Percentiles rank a stretch among this genome's conserved stretches.
Conservation (phyloP, 2,329 filamentous ascomycete genomes). For the Blastomyces emzantsi region DNA sequence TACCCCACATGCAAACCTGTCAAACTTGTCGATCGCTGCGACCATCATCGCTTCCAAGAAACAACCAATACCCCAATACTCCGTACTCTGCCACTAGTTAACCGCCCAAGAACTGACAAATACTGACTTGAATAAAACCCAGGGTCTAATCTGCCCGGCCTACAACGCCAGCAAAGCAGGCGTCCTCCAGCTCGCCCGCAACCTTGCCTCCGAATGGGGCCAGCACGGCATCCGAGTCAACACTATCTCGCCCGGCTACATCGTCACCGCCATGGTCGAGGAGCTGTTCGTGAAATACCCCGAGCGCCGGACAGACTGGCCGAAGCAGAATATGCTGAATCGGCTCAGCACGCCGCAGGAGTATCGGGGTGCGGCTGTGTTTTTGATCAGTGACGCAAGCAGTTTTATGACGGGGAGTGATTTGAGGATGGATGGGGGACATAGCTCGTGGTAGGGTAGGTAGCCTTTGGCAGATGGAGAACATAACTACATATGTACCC, state of each 20-base stretch:
- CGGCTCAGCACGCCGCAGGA: conserved; percentile 59
- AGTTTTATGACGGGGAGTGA: conserved; percentile 49
- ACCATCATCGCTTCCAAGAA: not conserved
- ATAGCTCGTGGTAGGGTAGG: conserved; percentile 45
- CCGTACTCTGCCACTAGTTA: not conserved
- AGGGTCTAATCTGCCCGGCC: conserved; percentile 41
- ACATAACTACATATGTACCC: not conserved
- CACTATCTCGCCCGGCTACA: conserved; percentile 41
- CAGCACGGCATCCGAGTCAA: conserved; percentile 42
- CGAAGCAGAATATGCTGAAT: conserved; percentile 75
- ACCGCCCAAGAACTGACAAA: not conserved
- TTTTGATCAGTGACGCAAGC: conserved; percentile 42
- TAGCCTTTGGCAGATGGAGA: not conserved
- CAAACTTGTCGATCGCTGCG: conserved; percentile 6
- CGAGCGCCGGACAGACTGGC: conserved; percentile 70
- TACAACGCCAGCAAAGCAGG: conserved; percentile 44
- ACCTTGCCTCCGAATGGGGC: conserved; percentile 43
- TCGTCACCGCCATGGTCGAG: conserved; percentile 40
- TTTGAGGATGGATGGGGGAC: conserved; percentile 47
- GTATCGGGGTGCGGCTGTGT: conserved; percentile 50
- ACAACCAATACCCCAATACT: not conserved
- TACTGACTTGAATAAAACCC: not conserved
- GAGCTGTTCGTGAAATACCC: conserved; percentile 53
- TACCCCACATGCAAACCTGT: conserved; percentile 11
- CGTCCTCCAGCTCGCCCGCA: conserved; percentile 40